Evolutionary conservation across 371 early-diverging fungal species (phyloP).

Genomic region (Dinochytrium kinnereticum): DNA sequence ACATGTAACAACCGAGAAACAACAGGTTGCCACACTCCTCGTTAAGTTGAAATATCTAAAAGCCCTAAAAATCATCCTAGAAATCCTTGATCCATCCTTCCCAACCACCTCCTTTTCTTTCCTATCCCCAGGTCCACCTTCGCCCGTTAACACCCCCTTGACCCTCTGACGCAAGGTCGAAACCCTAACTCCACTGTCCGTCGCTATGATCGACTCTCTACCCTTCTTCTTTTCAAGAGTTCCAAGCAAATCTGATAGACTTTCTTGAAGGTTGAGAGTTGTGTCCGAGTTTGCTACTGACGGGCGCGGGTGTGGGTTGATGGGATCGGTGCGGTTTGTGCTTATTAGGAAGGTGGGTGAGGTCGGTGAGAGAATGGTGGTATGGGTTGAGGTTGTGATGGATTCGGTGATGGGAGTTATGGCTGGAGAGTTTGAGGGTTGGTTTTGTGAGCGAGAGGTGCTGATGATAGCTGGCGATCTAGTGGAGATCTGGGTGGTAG

Average conservation of each 20-base stretch:
- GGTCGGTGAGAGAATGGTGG: background rate
- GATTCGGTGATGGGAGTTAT: background rate
- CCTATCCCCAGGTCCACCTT: background rate
- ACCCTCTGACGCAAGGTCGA: background rate
- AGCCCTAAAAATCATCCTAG: background rate
- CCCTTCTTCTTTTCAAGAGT: background rate
- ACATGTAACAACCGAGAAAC: background rate
- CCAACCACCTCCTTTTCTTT: background rate
- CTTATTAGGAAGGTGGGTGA: background rate
- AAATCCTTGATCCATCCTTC: background rate
- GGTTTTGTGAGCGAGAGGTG: background rate
- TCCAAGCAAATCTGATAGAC: background rate
- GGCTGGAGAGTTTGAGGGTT: too few relatives aligned
- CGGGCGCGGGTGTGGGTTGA: background rate
- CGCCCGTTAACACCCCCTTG: background rate
- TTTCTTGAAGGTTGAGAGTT: slow-evolving; percentile 1
- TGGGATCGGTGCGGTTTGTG: background rate
- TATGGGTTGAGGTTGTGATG: background rate
- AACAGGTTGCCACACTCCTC: slow-evolving; percentile 14
- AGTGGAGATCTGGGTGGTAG: too few relatives aligned
- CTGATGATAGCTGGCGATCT: background rate
- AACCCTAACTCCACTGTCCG: background rate
- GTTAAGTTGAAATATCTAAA: slow-evolving; percentile 21
- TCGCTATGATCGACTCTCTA: background rate
- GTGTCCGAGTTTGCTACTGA: slow-evolving; percentile 1